phyloP scores from a whole-genome alignment of 805 yeast genomes.

The Blastobotrys americana region DNA sequence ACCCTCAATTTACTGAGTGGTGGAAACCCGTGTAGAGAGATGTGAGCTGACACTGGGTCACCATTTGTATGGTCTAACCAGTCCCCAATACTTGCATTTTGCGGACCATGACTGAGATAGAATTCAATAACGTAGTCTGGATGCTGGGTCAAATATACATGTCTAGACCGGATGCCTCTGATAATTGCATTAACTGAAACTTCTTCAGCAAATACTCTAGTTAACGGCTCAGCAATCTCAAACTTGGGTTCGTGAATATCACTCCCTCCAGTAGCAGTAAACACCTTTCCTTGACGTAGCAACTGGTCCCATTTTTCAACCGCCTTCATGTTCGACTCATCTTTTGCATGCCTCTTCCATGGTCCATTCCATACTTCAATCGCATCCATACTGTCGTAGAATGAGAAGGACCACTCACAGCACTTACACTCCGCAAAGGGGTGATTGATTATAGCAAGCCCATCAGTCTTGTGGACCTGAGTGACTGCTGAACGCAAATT shows the following conservation, averaged over 20 bases:
- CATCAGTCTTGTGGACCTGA: conserved; percentile 8
- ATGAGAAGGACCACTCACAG: conserved; percentile 10
- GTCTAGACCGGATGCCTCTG: conserved; percentile 2
- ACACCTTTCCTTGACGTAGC: conserved; percentile 5
- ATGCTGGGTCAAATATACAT: conserved; percentile 8
- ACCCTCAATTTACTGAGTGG: not conserved
- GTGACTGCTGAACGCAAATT: conserved; percentile 2
- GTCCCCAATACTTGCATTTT: no score
- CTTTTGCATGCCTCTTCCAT: conserved; percentile 11
- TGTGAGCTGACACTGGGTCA: no score
- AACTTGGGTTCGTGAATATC: conserved; percentile 12
- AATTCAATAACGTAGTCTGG: not conserved
- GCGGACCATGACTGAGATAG: no score
- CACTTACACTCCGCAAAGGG: conserved; percentile 11
- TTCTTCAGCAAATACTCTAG: conserved; percentile 8
- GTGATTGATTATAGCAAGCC: conserved; percentile 10
- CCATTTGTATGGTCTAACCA: not conserved
- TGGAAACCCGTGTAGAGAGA: not conserved
- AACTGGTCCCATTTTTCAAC: conserved; percentile 9
- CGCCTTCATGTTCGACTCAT: conserved; percentile 7
- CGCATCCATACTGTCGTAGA: conserved; percentile 8
- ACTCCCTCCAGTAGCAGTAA: conserved; percentile 11
- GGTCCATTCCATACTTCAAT: conserved; percentile 15
- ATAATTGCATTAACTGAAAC: conserved; percentile 5
- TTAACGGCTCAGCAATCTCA: conserved; percentile 7